phyloP scores from a whole-genome alignment of 164 flowering plant species.

The Berberis thunbergii region DNA sequence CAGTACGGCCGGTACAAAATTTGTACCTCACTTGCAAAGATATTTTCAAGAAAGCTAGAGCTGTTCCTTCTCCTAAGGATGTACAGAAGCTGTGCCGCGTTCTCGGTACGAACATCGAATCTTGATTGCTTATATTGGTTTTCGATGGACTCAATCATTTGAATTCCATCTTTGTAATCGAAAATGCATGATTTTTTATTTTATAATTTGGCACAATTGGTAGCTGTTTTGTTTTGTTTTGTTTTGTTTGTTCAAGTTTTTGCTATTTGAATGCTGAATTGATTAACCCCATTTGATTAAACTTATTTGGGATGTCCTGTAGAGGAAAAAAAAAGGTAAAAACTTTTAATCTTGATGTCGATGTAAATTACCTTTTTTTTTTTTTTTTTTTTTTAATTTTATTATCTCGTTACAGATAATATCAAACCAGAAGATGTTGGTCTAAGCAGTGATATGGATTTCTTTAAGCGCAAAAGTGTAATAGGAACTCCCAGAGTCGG shows the following conservation, averaged over 20 bases:
- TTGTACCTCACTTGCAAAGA: slow-evolving; percentile 36
- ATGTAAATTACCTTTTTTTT: not conserved
- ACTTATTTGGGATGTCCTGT: too few species aligned
- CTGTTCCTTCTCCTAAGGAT: slow-evolving; percentile 44
- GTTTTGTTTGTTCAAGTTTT: too few species aligned
- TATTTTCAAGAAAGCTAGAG: slow-evolving; percentile 58
- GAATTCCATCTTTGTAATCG: not conserved
- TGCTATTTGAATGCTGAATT: too few species aligned
- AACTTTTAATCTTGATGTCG: too few species aligned
- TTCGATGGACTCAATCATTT: not conserved
- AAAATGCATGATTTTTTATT: not conserved
- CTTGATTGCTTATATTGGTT: too few species aligned
- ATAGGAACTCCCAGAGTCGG: slow-evolving; percentile 39
- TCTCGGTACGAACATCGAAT: slow-evolving; percentile 33
- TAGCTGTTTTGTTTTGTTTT: too few species aligned
- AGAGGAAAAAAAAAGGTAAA: too few species aligned
- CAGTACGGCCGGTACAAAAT: slow-evolving; percentile 25
- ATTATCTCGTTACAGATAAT: slow-evolving; percentile 33
- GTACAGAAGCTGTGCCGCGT: slow-evolving; percentile 39
- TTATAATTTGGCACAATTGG: too few species aligned
- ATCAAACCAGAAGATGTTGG: slow-evolving; percentile 80
- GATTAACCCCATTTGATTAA: too few species aligned
- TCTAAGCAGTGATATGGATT: slow-evolving; percentile 37
- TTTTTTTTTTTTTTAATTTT: not conserved
- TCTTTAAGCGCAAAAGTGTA: slow-evolving; percentile 30